Conservation (phyloP, 768 basidiomycete genomes). For the Panellus pusillus region DNA sequence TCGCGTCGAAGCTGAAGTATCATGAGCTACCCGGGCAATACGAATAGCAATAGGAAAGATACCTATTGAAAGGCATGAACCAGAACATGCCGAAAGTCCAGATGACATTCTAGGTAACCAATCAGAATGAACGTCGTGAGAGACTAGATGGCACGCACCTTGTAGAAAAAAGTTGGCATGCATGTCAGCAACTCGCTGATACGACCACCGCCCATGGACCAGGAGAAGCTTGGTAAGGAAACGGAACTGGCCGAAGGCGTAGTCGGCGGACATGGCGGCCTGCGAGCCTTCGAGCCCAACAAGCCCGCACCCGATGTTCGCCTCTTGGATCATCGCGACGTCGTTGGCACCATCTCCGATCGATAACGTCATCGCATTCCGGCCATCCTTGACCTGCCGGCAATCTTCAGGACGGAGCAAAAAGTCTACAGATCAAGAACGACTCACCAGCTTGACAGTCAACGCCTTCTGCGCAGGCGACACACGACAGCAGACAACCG, state of each 20-base stretch:
- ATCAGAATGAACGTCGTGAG: no score
- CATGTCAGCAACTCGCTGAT: constrained; percentile 95
- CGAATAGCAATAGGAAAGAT: constrained; percentile 25
- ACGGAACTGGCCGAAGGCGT: constrained; percentile 96
- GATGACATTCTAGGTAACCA: constrained; percentile 66
- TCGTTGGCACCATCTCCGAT: constrained; percentile 99
- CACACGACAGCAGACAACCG: constrained; percentile 97
- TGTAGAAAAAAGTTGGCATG: constrained; percentile 98
- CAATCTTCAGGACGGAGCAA: constrained; percentile 11
- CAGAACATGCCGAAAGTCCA: constrained; percentile 96
- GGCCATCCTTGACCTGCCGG: constrained; percentile 86
- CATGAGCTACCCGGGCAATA: neutral
- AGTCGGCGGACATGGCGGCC: constrained; percentile 98
- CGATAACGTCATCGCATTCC: constrained; percentile 92
- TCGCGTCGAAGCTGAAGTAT: constrained; percentile 77
- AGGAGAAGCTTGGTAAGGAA: constrained; percentile 89
- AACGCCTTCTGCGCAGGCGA: constrained; percentile 98
- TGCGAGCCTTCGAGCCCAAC: constrained; percentile 95
- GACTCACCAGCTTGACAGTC: constrained; percentile 83
- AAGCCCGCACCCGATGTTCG: constrained; percentile 95
- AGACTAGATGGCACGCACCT: constrained; percentile 48
- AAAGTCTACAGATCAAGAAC: neutral
- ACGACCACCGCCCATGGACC: constrained; percentile 97
- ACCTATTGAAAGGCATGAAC: constrained; percentile 89
- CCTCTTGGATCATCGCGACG: constrained; percentile 99